Evolutionary conservation across 768 basidiomycete species (phyloP).

Genomic region (Dioszegia hungarica): DNA sequence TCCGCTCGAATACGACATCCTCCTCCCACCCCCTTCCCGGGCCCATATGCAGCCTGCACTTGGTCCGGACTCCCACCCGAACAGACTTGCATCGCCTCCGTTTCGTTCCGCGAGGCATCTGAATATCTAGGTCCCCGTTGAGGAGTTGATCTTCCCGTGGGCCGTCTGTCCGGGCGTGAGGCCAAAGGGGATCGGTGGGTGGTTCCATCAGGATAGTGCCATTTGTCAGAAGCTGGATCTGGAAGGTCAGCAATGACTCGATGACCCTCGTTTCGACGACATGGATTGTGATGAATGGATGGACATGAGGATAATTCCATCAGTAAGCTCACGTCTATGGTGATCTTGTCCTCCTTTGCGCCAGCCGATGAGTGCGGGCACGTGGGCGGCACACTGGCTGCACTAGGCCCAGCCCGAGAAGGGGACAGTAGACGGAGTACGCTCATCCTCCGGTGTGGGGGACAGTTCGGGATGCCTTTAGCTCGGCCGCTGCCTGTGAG

Average conservation of each 20-base stretch:
- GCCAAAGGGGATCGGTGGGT: conserved; percentile 9
- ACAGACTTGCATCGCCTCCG: conserved; percentile 6
- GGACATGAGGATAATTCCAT: too few species aligned
- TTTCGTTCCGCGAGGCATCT: neutral
- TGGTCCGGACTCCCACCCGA: conserved; percentile 7
- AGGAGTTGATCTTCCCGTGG: conserved; percentile 16
- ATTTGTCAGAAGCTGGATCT: conserved; percentile 2
- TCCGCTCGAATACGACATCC: conserved; percentile 23
- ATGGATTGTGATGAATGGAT: too few species aligned
- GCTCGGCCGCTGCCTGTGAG: too few species aligned
- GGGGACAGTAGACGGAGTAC: conserved; percentile 4
- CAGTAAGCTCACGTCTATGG: neutral
- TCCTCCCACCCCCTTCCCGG: conserved; percentile 19
- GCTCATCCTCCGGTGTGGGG: too few species aligned
- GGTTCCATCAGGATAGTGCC: conserved; percentile 10
- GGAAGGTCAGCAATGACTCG: too few species aligned
- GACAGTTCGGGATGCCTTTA: too few species aligned
- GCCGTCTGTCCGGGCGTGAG: neutral
- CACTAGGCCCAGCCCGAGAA: neutral
- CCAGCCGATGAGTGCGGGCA: neutral
- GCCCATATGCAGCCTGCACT: conserved; percentile 7
- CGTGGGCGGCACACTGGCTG: too few species aligned
- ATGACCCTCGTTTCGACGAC: too few species aligned
- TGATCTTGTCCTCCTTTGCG: neutral
- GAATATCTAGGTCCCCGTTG: conserved; percentile 11